Conservation (phyloP, 2,329 filamentous ascomycete species). For the Hymenoscyphus infarciens region DNA sequence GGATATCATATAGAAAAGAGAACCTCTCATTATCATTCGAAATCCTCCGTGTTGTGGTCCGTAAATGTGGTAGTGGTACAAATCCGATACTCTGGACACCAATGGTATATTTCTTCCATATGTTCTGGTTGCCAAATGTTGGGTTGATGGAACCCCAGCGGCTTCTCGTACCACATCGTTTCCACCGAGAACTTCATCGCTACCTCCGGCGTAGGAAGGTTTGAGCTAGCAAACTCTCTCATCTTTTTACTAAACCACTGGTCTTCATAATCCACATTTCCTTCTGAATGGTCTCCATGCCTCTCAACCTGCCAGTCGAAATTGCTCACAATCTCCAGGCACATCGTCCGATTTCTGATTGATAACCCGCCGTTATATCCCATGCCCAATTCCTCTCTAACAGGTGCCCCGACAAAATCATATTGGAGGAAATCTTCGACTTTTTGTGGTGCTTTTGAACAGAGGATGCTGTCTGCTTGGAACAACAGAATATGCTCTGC, state of each 20-base stretch:
- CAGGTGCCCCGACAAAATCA: slow-evolving; percentile 33
- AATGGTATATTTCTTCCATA: slow-evolving; percentile 9
- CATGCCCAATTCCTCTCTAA: background rate
- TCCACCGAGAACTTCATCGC: slow-evolving; percentile 21
- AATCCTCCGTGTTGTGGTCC: slow-evolving; percentile 9
- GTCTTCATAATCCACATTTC: slow-evolving; percentile 21
- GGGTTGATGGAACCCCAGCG: slow-evolving; percentile 15
- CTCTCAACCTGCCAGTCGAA: slow-evolving; percentile 19
- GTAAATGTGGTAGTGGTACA: slow-evolving; percentile 1
- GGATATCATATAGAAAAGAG: too few relatives aligned
- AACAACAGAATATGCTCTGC: slow-evolving; percentile 30
- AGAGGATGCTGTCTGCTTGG: slow-evolving; percentile 32
- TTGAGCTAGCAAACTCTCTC: slow-evolving; percentile 14
- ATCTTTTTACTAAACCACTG: slow-evolving; percentile 25
- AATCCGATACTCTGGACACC: slow-evolving; percentile 10
- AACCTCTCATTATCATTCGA: background rate
- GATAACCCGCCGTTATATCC: slow-evolving; percentile 35
- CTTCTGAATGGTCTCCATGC: slow-evolving; percentile 23
- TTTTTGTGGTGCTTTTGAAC: slow-evolving; percentile 24
- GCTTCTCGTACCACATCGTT: slow-evolving; percentile 12
- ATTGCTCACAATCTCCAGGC: slow-evolving; percentile 22
- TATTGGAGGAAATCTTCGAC: slow-evolving; percentile 33
- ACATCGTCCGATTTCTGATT: slow-evolving; percentile 33
- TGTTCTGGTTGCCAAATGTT: slow-evolving; percentile 1
- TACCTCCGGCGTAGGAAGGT: slow-evolving; percentile 21